phyloP scores from a whole-genome alignment of 331 rosid genomes.

The Malus hybrid region DNA sequence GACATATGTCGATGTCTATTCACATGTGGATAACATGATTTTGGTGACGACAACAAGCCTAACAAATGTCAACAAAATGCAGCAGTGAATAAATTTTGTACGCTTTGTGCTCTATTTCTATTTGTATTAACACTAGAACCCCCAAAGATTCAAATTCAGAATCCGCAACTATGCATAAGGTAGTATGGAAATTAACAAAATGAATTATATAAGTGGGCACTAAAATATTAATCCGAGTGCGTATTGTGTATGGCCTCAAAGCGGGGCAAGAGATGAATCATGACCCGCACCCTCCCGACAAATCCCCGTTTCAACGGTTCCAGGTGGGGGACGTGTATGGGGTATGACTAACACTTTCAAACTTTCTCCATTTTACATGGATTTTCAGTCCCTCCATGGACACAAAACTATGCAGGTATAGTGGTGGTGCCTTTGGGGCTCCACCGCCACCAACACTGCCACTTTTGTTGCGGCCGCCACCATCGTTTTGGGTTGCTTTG shows the following conservation, averaged over 20 bases:
- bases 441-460: conserved; percentile 30
- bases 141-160: too few relatives aligned
- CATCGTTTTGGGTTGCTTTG: not conserved
- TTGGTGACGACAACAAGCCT: too few relatives aligned
- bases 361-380: conserved; percentile 15
- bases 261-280: conserved; percentile 8
- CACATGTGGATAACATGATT: too few relatives aligned
- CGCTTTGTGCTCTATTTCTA: too few relatives aligned
- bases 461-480: conserved; percentile 12
- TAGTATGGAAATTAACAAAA: not conserved
- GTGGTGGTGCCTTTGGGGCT: conserved; percentile 31
- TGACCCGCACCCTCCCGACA: conserved; percentile 36
- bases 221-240: not conserved
- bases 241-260: conserved; percentile 15
- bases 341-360: conserved; percentile 13
- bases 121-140: too few relatives aligned
- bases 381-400: not conserved
- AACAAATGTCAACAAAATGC: too few relatives aligned
- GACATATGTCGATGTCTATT: too few relatives aligned
- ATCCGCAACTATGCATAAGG: too few relatives aligned
- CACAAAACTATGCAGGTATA: not conserved
- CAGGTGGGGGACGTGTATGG: conserved; percentile 20
- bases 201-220: not conserved
- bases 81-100: too few relatives aligned
- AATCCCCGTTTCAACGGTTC: conserved; percentile 43